Percentiles rank a stretch among this genome's conserved stretches.
phyloP scores from a whole-genome alignment of 208 protist genomes.

The Blastocrithidia nonstop region DNA sequence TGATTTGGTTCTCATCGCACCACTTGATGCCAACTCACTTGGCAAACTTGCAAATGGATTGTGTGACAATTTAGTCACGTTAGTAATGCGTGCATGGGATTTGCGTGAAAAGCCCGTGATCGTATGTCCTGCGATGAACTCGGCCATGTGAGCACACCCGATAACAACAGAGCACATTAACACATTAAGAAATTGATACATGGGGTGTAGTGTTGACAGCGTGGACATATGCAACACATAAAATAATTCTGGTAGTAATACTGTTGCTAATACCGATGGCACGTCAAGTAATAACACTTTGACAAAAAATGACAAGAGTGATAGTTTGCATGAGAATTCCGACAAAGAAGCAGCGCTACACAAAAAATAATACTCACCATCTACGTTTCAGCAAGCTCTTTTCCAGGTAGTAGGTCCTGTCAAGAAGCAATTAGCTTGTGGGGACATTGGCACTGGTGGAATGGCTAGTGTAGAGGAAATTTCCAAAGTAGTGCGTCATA shows the following conservation, averaged over 20 bases:
- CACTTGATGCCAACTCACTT: constrained; percentile 94
- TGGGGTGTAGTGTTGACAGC: neutral
- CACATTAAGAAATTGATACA: constrained; percentile 43
- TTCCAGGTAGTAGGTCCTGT: constrained; percentile 85
- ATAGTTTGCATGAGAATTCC: no score
- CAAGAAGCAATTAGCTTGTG: constrained; percentile 87
- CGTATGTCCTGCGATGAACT: constrained; percentile 98
- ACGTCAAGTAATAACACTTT: no score
- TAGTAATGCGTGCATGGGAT: constrained; percentile 92
- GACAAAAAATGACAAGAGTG: no score
- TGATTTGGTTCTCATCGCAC: constrained; percentile 91
- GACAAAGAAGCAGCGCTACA: no score
- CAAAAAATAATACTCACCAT: no score
- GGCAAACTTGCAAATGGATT: constrained; percentile 90
- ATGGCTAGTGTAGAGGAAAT: constrained; percentile 83
- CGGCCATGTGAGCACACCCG: constrained; percentile 94
- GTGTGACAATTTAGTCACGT: constrained; percentile 92
- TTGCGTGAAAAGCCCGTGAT: constrained; percentile 81
- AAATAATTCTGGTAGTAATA: neutral
- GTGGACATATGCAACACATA: neutral
- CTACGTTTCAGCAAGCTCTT: constrained; percentile 23
- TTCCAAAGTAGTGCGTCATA: constrained; percentile 31
- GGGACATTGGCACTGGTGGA: constrained; percentile 86
- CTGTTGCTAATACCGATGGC: neutral
- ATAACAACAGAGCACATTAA: constrained; percentile 71